Base-by-base conservation (phyloP, 2,329 filamentous ascomycete species). In the Cladophialophora bantiana region DNA sequence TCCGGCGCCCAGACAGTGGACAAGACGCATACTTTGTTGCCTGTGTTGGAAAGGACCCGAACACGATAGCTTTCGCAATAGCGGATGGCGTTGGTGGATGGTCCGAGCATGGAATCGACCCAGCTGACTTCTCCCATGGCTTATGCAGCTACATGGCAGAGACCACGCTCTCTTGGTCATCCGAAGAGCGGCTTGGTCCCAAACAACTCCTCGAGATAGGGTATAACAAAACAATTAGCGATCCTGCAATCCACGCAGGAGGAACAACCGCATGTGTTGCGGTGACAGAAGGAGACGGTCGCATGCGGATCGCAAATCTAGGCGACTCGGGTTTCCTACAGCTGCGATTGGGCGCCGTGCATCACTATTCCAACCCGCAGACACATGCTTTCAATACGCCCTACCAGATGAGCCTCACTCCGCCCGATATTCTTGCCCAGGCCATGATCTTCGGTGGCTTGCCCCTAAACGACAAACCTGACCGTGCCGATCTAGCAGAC, bases 331-430 rank as follows among this genome's bases (percentile, higher is more conserved):
- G 95, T 36, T 98, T 94, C 77, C 85, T 98, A 64, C 90, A 96
- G 68, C 84, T 98, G 67, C 89, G 93, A 13, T 86, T 92, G 32
- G 96, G 94, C 72, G 92, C 91, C 13, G 91, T 99, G 36, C 90
- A 95, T 77, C 87, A 90, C 64, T 90, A 89, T 75, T 96, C 93
- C 1, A 86, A 89, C 56, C 90, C 93, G 31, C 95, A 99, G 79
- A 97, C 93, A 0, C 95, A 99, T 78, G 93, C 90, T 52, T 99
- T 99, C 85, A 99, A 99, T 79, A 98, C 95, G 0, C 95, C 95
- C 0, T 99, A 92, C 76, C 95, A 99, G 78, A 86, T 99, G 48
- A 94, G 93, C 62, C 89, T 97, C 61, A 89, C 97, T 7, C 94
- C 95, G 0, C 87, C 90, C 3, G 88, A 86, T 73, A 89, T 97